Base-by-base conservation (phyloP, 441 rosid species). In the Corymbia calophylla region DNA sequence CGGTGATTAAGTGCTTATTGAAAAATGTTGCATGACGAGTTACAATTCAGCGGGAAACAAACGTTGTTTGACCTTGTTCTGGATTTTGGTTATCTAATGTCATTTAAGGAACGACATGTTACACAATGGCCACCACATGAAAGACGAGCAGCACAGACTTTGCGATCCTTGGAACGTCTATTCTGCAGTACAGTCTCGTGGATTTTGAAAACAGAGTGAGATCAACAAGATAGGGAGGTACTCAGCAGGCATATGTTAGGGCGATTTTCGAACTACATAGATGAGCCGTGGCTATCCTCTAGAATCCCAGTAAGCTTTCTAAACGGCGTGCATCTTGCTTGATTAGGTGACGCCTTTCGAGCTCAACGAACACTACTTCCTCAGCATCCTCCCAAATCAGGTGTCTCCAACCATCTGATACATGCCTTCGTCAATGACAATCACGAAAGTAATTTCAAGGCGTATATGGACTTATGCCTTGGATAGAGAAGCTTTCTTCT, bases 281-380 rank as follows among this genome's bases (percentile, higher is more conserved):
- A 56, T 23, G 14, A 56, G 3, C 25, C 29, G 11, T 56, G 62
- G 62, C 5, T 27, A 56, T 56, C 62, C 62, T 23, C 29, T 27
- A 4, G 29, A 56, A 56, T 56, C 62, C 60, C 27, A 56, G 27
- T 56, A 56, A 56, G 27, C 62, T 56, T 56, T 56, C 27, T 56
- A 21, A 56, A 56, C 3, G 5, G 13, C 14, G 48, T 9, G 81
- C 25, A 35, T 14, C 21, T 32, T 97, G 9, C 93, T 96, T 55
- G 98, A 95, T 93, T 60, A 89, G 7, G 31, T 87, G 48, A 96
- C 98, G 5, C 95, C 96, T 6, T 89, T 93, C 8, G 92, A 90
- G 90, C 96, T 96, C 92, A 96, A 95, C 92, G 96, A 95, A 87
- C 93, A 93, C 66, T 96, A 96, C 66, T 95, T 44, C 92, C 77